Percentiles rank a stretch among this genome's conserved stretches.
Evolutionary conservation across 257 asterid species (phyloP).

Genomic region (Lycium ferocissimum): DNA sequence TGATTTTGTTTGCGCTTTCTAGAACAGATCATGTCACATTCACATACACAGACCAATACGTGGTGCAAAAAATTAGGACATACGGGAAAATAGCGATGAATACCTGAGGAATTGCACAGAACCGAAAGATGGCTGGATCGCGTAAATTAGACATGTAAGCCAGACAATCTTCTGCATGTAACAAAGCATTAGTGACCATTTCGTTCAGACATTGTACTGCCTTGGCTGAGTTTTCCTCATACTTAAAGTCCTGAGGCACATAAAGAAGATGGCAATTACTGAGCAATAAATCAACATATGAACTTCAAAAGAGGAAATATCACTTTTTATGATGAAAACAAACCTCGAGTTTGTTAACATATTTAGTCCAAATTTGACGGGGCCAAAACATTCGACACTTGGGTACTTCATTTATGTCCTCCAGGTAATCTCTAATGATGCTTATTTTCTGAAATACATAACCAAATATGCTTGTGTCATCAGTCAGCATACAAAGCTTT

Average conservation of each 20-base stretch:
- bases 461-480: background rate
- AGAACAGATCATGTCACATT: too few relatives aligned
- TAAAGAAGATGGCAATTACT: constrained; percentile 23
- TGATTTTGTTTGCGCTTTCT: background rate
- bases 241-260: constrained; percentile 72
- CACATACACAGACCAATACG: background rate
- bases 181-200: constrained; percentile 90
- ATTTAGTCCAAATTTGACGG: constrained; percentile 90
- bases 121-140: constrained; percentile 87
- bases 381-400: constrained; percentile 99
- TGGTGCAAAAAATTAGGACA: background rate
- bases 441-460: constrained; percentile 72
- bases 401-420: constrained; percentile 96
- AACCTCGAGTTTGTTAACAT: constrained; percentile 88
- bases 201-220: constrained; percentile 96
- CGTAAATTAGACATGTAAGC: constrained; percentile 69
- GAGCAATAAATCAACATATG: background rate
- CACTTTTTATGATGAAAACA: background rate
- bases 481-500: background rate
- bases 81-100: background rate
- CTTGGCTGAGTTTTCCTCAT: constrained; percentile 77
- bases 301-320: background rate
- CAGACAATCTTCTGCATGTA: constrained; percentile 80
- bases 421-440: constrained; percentile 93
- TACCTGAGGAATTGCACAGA: constrained; percentile 99